phyloP scores from a whole-genome alignment of 2,329 filamentous ascomycete species.

The Fusarium cyanostomum region DNA sequence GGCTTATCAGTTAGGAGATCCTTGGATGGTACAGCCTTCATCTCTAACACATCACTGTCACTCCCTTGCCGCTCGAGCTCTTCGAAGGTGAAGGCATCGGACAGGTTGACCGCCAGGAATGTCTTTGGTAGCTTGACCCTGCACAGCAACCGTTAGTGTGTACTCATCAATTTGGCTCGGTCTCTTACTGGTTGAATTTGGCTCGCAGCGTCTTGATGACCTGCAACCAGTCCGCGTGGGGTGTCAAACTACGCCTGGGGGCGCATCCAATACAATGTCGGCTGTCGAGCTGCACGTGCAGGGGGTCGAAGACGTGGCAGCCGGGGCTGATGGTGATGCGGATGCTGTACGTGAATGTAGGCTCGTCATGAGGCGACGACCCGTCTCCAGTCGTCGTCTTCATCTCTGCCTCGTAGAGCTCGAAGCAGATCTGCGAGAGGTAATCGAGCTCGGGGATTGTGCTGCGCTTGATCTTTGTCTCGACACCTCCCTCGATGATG shows the following conservation, averaged over 20 bases:
- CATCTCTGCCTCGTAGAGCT: constrained; percentile 95
- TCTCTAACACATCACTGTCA: constrained; percentile 60
- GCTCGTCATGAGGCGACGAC: constrained; percentile 58
- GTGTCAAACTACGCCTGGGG: constrained; percentile 86
- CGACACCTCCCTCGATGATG: constrained; percentile 94
- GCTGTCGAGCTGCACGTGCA: constrained; percentile 95
- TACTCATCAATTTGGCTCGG: background rate
- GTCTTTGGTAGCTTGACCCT: constrained; percentile 74
- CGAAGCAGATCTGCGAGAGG: constrained; percentile 96
- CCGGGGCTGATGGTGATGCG: constrained; percentile 95
- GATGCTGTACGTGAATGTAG: constrained; percentile 92
- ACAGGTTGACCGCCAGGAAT: constrained; percentile 71
- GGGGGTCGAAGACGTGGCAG: constrained; percentile 94
- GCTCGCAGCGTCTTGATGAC: constrained; percentile 95
- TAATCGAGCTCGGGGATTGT: constrained; percentile 98
- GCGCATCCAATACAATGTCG: constrained; percentile 96
- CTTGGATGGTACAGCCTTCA: constrained; percentile 51
- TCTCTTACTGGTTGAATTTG: constrained; percentile 89
- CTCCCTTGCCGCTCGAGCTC: constrained; percentile 62
- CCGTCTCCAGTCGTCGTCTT: constrained; percentile 56
- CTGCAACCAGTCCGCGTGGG: constrained; percentile 94
- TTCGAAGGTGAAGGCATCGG: constrained; percentile 69
- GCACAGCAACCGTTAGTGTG: constrained; percentile 33
- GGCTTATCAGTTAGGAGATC: constrained; percentile 38
- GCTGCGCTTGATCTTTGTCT: constrained; percentile 95